These are phyloP conservation scores for Blastocystis sp. DNA, from an alignment of 352 stramenopile species.

Conservation along the genomic window DNA sequence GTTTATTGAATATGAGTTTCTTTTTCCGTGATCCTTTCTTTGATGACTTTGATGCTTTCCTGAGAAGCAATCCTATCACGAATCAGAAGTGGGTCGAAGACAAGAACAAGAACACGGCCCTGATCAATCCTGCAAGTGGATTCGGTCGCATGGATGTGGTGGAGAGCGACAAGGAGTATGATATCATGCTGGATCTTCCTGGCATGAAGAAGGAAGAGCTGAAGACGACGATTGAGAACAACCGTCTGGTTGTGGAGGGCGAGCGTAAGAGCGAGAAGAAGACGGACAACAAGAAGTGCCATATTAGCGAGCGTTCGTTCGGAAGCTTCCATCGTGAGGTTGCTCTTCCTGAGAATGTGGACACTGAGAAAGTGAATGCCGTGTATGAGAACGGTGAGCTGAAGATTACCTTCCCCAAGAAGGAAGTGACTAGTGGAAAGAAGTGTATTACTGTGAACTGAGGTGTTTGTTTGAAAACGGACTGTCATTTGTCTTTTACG, in stretches of 20 bases:
- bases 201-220: constrained; percentile 58
- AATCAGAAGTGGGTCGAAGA: neutral
- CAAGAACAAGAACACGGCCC: too few species aligned
- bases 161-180: constrained; percentile 57
- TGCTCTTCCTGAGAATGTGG: constrained; percentile 56
- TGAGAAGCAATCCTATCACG: too few species aligned
- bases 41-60: neutral
- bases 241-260: constrained; percentile 52
- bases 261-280: constrained; percentile 58
- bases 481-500: neutral
- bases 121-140: neutral
- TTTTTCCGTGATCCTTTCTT: neutral
- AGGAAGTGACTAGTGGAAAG: constrained; percentile 1
- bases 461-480: too few species aligned
- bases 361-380: constrained; percentile 54
- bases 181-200: constrained; percentile 56
- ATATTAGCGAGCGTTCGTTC: constrained; percentile 55
- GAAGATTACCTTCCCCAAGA: constrained; percentile 58
- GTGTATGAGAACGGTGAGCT: constrained; percentile 57
- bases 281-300: constrained; percentile 53
- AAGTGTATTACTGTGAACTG: constrained; percentile 41
- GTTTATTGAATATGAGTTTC: too few species aligned
- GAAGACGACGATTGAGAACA: constrained; percentile 51
- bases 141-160: constrained; percentile 57
- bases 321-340: constrained; percentile 56